Conservation (phyloP, 345 rosid species). For the Sonneratia caseolaris region DNA sequence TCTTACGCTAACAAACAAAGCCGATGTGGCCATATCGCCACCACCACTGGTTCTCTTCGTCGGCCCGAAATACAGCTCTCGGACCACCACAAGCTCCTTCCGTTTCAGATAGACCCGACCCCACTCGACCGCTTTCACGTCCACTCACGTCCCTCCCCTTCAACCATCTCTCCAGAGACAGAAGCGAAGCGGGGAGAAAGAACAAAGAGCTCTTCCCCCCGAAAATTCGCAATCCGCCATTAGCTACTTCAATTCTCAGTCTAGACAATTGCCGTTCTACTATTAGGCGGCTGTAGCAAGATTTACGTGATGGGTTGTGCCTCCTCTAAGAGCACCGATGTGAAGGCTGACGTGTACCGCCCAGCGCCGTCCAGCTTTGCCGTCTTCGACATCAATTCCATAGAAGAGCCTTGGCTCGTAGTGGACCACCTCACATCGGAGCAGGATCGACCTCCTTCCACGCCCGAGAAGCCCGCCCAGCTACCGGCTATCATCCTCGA, state of each 20-base stretch:
- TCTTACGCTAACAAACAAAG: not conserved
- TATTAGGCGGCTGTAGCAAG: no score
- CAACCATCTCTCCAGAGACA: no score
- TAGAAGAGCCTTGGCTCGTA: slow-evolving; percentile 77
- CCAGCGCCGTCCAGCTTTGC: slow-evolving; percentile 76
- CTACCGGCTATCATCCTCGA: slow-evolving; percentile 39
- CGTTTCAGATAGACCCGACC: not conserved
- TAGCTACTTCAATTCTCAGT: no score
- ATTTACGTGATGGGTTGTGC: slow-evolving; percentile 49
- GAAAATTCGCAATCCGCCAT: no score
- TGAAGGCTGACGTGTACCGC: slow-evolving; percentile 54
- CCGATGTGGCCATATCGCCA: not conserved
- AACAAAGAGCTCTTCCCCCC: no score
- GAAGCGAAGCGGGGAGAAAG: no score
- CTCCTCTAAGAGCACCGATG: slow-evolving; percentile 54
- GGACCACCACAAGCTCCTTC: not conserved
- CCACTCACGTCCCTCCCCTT: not conserved
- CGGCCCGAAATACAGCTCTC: not conserved
- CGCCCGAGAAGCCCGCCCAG: slow-evolving; percentile 27
- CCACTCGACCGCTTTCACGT: not conserved
- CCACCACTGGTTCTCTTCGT: not conserved
- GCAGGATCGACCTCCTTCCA: slow-evolving; percentile 6
- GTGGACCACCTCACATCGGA: slow-evolving; percentile 9
- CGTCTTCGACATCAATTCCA: slow-evolving; percentile 64
- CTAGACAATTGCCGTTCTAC: no score